A percentile compares a stretch with the other conserved stretches of the same genome.
Conservation (phyloP, 208 protist genomes). For the Trypanosoma boissoni region DNA sequence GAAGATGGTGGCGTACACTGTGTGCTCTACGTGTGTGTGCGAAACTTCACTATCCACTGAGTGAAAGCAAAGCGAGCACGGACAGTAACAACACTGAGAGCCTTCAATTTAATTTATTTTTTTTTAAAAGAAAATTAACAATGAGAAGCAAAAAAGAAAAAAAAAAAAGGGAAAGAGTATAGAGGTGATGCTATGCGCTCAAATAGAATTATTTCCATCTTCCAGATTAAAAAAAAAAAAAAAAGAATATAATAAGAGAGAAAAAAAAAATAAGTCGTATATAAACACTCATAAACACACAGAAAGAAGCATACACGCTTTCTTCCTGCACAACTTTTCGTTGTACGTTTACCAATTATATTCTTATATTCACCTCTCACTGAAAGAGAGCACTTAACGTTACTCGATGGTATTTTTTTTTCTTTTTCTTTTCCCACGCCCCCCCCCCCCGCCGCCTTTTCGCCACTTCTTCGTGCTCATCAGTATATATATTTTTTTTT, state of each 20-base stretch:
- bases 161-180: not conserved
- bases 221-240: not conserved
- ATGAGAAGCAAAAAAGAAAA: slow-evolving; percentile 6
- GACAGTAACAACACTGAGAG: no score
- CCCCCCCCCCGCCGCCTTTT: not conserved
- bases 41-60: slow-evolving; percentile 8
- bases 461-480: not conserved
- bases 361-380: no score
- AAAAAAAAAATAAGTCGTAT: slow-evolving; percentile 10
- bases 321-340: no score
- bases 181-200: not conserved
- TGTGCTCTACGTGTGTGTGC: slow-evolving; percentile 13
- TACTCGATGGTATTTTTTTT: slow-evolving; percentile 3
- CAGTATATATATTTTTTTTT: not conserved
- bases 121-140: not conserved
- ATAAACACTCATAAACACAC: not conserved
- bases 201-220: slow-evolving; percentile 4
- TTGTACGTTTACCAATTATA: no score
- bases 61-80: no score
- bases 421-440: not conserved
- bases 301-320: not conserved
- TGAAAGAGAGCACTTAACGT: no score
- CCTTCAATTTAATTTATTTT: slow-evolving; percentile 10
- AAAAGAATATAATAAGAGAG: slow-evolving; percentile 1
- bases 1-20: slow-evolving; percentile 5